Conservation (phyloP, 2,329 filamentous ascomycete genomes). For the Tolypocladium ovalisporum region DNA sequence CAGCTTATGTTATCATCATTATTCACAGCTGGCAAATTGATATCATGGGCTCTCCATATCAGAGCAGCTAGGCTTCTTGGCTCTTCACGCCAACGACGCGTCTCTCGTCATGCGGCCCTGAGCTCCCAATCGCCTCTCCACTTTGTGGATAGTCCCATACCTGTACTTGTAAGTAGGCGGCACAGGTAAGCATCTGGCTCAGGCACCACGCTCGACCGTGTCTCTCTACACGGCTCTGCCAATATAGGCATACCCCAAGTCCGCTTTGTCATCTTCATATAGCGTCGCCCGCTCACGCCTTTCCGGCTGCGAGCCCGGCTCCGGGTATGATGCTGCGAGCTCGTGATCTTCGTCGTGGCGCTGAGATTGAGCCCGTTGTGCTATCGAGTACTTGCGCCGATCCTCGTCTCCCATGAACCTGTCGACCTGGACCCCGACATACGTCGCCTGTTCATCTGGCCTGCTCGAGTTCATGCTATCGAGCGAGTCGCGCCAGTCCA, state of each 20-base stretch:
- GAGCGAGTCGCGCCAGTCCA: slow-evolving; percentile 42
- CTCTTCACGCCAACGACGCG: too few species aligned
- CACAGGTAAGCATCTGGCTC: too few species aligned
- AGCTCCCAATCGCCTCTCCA: too few species aligned
- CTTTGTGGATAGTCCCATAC: too few species aligned
- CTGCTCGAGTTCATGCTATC: slow-evolving; percentile 53
- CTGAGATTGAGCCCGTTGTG: slow-evolving; percentile 43
- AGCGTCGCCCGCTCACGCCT: background rate
- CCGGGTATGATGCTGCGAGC: background rate
- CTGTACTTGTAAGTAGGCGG: too few species aligned
- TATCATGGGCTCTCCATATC: too few species aligned
- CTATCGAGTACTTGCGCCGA: slow-evolving; percentile 59
- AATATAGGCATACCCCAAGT: background rate
- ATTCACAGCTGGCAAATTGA: too few species aligned
- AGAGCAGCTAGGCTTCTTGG: too few species aligned
- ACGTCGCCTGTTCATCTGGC: slow-evolving; percentile 32
- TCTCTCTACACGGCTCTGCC: background rate
- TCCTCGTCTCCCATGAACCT: slow-evolving; percentile 73
- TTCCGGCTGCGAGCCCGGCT: background rate
- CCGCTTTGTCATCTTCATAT: background rate
- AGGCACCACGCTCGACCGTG: background rate
- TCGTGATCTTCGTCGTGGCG: slow-evolving; percentile 1
- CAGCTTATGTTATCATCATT: too few species aligned
- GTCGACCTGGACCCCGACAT: slow-evolving; percentile 41
- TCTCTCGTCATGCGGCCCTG: too few species aligned